Conservation (phyloP, 192 early-diverging fungal species). For the Backusella westeae region DNA sequence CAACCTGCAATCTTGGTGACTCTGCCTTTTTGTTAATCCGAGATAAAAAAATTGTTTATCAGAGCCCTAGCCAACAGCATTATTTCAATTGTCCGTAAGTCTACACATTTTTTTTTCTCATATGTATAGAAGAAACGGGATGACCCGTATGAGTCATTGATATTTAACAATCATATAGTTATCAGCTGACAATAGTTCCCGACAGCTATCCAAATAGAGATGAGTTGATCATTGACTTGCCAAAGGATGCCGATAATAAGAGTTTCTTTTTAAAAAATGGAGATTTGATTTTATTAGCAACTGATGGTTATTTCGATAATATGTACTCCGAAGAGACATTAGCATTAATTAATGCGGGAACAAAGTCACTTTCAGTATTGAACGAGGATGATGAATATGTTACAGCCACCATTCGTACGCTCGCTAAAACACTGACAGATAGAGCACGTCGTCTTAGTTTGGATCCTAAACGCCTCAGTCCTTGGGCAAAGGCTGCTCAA, state of each 20-base stretch:
- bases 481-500: conserved; percentile 48
- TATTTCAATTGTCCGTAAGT: conserved; percentile 59
- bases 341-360: conserved; percentile 44
- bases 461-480: conserved; percentile 48
- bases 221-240: conserved; percentile 48
- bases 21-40: conserved; percentile 56
- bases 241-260: conserved; percentile 54
- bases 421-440: conserved; percentile 51
- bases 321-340: conserved; percentile 55
- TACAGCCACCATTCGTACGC: conserved; percentile 36
- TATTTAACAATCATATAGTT: conserved; percentile 25
- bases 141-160: neutral
- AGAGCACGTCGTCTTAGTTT: conserved; percentile 48
- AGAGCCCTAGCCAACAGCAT: conserved; percentile 58
- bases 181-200: conserved; percentile 55
- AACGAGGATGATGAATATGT: conserved; percentile 32
- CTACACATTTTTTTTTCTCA: neutral
- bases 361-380: neutral
- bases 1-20: conserved; percentile 54
- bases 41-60: conserved; percentile 49
- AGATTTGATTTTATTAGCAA: conserved; percentile 56
- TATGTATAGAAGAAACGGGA: neutral
- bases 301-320: conserved; percentile 63
- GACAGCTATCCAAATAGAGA: conserved; percentile 50
- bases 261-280: conserved; percentile 52